Percentiles rank a stretch among this genome's conserved stretches.
These are phyloP conservation scores for Schoenoplectus triqueter DNA, from an alignment of 202 grass and related monocot species.

Conservation along the genomic window DNA sequence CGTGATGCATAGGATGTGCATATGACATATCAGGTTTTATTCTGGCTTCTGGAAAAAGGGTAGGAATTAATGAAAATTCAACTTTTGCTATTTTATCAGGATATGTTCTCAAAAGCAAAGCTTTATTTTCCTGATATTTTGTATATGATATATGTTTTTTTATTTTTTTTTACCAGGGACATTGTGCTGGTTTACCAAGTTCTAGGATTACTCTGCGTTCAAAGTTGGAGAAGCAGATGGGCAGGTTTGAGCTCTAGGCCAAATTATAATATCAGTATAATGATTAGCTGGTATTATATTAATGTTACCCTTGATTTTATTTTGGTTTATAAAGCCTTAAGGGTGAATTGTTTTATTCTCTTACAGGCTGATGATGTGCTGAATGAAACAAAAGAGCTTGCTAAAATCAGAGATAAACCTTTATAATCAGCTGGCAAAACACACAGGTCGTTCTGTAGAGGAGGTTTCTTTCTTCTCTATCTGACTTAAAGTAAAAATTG, in stretches of 20 bases:
- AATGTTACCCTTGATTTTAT: background rate
- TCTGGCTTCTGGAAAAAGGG: constrained; percentile 95
- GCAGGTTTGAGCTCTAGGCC: constrained; percentile 54
- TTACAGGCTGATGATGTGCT: constrained; percentile 80
- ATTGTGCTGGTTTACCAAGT: constrained; percentile 72
- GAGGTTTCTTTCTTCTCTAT: constrained; percentile 45
- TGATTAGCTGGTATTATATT: background rate
- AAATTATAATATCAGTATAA: constrained; percentile 14
- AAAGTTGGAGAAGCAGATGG: constrained; percentile 89
- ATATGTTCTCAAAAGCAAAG: background rate
- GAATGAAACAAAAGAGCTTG: constrained; percentile 86
- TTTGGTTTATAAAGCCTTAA: background rate
- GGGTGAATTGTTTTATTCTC: constrained; percentile 3
- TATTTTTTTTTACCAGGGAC: constrained; percentile 54
- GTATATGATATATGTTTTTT: constrained; percentile 31
- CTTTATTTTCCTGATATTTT: constrained; percentile 14
- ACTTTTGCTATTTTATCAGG: constrained; percentile 14
- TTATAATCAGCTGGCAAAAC: constrained; percentile 69
- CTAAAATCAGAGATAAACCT: constrained; percentile 79
- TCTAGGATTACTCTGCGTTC: constrained; percentile 74
- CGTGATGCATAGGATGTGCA: constrained; percentile 90
- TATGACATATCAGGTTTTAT: constrained; percentile 89
- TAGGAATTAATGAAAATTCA: constrained; percentile 27
- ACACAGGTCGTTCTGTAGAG: constrained; percentile 80
- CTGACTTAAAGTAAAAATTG: background rate